A percentile compares a stretch with the other conserved stretches of the same genome.
These are phyloP conservation scores for Raffaelea ambrosiae DNA, from an alignment of 2,329 filamentous ascomycete species.

Conservation along the genomic window DNA sequence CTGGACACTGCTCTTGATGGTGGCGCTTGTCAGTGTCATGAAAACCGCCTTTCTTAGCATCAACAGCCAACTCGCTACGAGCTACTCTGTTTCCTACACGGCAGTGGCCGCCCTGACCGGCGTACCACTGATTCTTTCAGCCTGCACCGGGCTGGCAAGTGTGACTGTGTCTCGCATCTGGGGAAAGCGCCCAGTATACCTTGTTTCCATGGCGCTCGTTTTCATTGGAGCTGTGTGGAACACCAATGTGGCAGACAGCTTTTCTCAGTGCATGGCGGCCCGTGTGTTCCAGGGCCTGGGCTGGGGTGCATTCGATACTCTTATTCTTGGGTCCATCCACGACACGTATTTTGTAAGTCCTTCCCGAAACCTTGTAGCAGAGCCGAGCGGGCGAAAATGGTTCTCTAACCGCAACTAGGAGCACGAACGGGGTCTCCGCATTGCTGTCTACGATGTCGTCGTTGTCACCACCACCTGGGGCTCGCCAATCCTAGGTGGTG, in stretches of 20 bases:
- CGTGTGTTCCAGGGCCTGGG: constrained; percentile 47
- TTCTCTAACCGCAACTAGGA: too few species aligned
- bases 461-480: constrained; percentile 42
- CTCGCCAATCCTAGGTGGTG: constrained; percentile 43
- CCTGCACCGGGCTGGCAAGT: constrained; percentile 33
- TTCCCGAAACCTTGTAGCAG: too few species aligned
- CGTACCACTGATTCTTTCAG: constrained; percentile 41
- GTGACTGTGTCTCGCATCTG: constrained; percentile 34
- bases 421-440: constrained; percentile 39
- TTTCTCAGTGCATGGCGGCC: constrained; percentile 39
- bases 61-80: constrained; percentile 32
- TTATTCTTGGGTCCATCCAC: constrained; percentile 43
- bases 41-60: constrained; percentile 46
- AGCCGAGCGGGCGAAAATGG: too few species aligned
- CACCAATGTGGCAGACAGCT: constrained; percentile 29
- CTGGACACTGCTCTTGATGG: constrained; percentile 35
- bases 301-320: constrained; percentile 50
- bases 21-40: constrained; percentile 38
- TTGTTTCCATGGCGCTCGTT: constrained; percentile 34
- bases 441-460: constrained; percentile 36
- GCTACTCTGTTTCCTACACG: constrained; percentile 37
- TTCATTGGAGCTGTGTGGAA: constrained; percentile 10
- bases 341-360: constrained; percentile 52
- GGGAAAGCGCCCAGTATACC: constrained; percentile 46
- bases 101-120: constrained; percentile 42